A percentile compares a stretch with the other conserved stretches of the same genome.
These are phyloP conservation scores for Pontederia crassipes DNA, from an alignment of 176 grass and related monocot species.

Conservation along the genomic window DNA sequence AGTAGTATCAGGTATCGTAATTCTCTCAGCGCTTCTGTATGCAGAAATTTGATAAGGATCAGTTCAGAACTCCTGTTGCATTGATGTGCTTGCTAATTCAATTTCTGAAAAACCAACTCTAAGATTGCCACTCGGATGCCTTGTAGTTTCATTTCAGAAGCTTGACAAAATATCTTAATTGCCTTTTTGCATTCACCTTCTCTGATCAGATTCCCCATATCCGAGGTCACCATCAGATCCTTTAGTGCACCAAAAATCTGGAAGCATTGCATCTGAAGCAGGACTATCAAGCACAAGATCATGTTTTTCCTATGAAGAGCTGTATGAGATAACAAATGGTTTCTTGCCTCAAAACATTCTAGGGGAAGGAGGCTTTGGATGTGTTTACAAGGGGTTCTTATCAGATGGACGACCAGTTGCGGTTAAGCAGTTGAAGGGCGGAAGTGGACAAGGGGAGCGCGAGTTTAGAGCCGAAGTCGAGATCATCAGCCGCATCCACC, in stretches of 20 bases:
- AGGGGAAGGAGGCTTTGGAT: slow-evolving; percentile 34
- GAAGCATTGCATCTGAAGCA: slow-evolving; percentile 44
- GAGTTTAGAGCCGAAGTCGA: slow-evolving; percentile 31
- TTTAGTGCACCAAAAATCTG: slow-evolving; percentile 33
- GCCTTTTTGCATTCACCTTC: slow-evolving; percentile 2
- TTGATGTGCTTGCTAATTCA: too few relatives aligned
- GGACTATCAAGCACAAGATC: slow-evolving; percentile 43
- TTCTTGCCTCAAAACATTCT: slow-evolving; percentile 26
- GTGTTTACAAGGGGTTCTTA: slow-evolving; percentile 29
- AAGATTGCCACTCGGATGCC: too few relatives aligned
- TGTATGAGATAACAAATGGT: slow-evolving; percentile 19
- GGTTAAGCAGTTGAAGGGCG: slow-evolving; percentile 27
- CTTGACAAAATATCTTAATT: background rate
- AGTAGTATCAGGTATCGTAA: slow-evolving; percentile 34
- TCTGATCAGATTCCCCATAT: slow-evolving; percentile 25
- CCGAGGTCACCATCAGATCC: slow-evolving; percentile 25
- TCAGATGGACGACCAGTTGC: slow-evolving; percentile 16
- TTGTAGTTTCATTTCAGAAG: too few relatives aligned
- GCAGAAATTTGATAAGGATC: background rate
- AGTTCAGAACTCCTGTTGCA: too few relatives aligned
- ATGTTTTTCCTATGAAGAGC: slow-evolving; percentile 26
- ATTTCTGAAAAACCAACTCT: too few relatives aligned
- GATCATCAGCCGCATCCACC: slow-evolving; percentile 33
- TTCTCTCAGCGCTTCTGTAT: background rate
- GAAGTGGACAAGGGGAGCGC: slow-evolving; percentile 13